These are phyloP conservation scores for Claviceps digitariae DNA, from an alignment of 2,329 filamentous ascomycete genomes.

Conservation along the genomic window DNA sequence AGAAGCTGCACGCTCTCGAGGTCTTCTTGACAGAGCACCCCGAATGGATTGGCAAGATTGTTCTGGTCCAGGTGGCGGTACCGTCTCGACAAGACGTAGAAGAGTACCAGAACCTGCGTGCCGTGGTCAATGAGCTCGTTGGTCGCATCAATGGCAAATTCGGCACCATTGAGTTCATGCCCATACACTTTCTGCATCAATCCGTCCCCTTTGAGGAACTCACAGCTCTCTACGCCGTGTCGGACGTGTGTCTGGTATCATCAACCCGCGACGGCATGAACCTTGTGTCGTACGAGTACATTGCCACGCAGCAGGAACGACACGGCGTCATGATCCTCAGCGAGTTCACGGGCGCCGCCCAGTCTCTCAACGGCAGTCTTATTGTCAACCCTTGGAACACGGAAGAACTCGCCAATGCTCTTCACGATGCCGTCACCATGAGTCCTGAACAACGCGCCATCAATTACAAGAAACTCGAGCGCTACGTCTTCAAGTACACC, in stretches of 20 bases:
- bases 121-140: conserved; percentile 92
- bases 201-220: conserved; percentile 91
- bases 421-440: conserved; percentile 96
- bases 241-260: conserved; percentile 82
- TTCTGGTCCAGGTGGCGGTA: conserved; percentile 90
- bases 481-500: conserved; percentile 96
- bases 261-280: conserved; percentile 99
- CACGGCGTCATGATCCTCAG: conserved; percentile 92
- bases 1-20: conserved; percentile 92
- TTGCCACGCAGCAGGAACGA: conserved; percentile 78
- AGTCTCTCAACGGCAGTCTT: conserved; percentile 82
- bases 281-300: conserved; percentile 95
- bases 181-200: conserved; percentile 96
- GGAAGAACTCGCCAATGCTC: conserved; percentile 82
- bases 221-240: conserved; percentile 82
- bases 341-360: conserved; percentile 91
- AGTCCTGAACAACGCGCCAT: conserved; percentile 70
- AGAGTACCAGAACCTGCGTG: conserved; percentile 91
- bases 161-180: conserved; percentile 96
- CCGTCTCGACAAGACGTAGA: conserved; percentile 92
- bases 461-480: conserved; percentile 85
- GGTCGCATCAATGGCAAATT: conserved; percentile 96
- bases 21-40: conserved; percentile 95
- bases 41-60: conserved; percentile 95
- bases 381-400: conserved; percentile 99